Conservation (phyloP, 1,284 basidiomycete genomes). For the Stereum hirsutum region DNA sequence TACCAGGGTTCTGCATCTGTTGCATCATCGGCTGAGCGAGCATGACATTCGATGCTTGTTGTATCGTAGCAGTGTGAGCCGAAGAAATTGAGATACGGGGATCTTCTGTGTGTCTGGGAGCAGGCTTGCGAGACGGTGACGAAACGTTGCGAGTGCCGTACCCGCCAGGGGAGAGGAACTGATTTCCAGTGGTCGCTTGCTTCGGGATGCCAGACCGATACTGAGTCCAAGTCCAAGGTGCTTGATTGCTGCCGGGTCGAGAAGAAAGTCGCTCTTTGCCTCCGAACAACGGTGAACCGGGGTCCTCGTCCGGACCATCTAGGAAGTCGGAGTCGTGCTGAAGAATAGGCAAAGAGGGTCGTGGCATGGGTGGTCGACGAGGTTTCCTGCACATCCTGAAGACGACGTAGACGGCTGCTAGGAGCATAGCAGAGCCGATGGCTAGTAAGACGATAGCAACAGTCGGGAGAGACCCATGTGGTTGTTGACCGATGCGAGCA, state of each 20-base stretch:
- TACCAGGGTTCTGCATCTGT: conserved; percentile 27
- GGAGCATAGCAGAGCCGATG: conserved; percentile 44
- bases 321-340: conserved; percentile 41
- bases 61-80: conserved; percentile 8
- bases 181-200: conserved; percentile 17
- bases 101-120: no score
- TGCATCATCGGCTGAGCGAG: conserved; percentile 13
- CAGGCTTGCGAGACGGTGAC: no score
- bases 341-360: conserved; percentile 63
- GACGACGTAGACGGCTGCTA: conserved; percentile 45
- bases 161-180: conserved; percentile 11
- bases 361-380: conserved; percentile 38
- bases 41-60: conserved; percentile 5
- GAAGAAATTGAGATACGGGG: no score
- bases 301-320: conserved; percentile 39
- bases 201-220: conserved; percentile 35
- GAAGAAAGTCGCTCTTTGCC: conserved; percentile 57
- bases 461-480: conserved; percentile 21
- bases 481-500: not conserved
- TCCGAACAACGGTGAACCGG: conserved; percentile 69
- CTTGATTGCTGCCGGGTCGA: conserved; percentile 29
- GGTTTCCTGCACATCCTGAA: conserved; percentile 38
- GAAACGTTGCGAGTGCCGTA: no score
- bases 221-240: conserved; percentile 52
- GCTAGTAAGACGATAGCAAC: conserved; percentile 46